These are phyloP conservation scores for Yamadazyma taylorii DNA, from an alignment of 1,139 yeast species.

Conservation along the genomic window DNA sequence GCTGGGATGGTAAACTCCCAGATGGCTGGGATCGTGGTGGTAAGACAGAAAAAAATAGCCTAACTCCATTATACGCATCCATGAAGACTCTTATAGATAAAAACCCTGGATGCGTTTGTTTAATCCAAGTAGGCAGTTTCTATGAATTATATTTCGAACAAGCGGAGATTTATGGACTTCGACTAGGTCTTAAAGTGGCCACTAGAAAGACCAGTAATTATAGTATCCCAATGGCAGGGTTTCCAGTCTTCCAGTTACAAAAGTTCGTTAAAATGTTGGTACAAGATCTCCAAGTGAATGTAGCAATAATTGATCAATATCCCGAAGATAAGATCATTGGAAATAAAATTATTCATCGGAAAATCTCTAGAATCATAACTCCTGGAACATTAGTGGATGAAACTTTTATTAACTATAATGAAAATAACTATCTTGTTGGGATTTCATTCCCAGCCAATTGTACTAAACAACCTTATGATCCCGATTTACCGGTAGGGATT, in stretches of 20 bases:
- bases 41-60: conserved; percentile 25
- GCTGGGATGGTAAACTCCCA: neutral
- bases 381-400: conserved; percentile 95
- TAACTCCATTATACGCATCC: conserved; percentile 39
- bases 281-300: conserved; percentile 64
- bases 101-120: conserved; percentile 66
- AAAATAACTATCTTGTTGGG: conserved; percentile 70
- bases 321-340: conserved; percentile 23
- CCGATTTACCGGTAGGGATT: conserved; percentile 59
- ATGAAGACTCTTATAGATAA: conserved; percentile 35
- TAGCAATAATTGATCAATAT: conserved; percentile 79
- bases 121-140: conserved; percentile 88
- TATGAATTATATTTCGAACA: conserved; percentile 89
- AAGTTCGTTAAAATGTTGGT: conserved; percentile 75
- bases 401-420: conserved; percentile 69
- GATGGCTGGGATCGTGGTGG: conserved; percentile 46
- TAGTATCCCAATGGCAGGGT: conserved; percentile 85
- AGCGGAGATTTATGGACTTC: conserved; percentile 71
- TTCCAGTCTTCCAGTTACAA: conserved; percentile 71
- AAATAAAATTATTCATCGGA: conserved; percentile 53
- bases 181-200: conserved; percentile 59
- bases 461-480: conserved; percentile 43
- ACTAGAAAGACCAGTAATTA: conserved; percentile 41
- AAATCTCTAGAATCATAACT: conserved; percentile 76
- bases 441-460: conserved; percentile 57